A percentile compares a stretch with the other conserved stretches of the same genome.
Evolutionary conservation across 2,329 filamentous ascomycete species (phyloP).

Genomic region (Fusarium sacchari): DNA sequence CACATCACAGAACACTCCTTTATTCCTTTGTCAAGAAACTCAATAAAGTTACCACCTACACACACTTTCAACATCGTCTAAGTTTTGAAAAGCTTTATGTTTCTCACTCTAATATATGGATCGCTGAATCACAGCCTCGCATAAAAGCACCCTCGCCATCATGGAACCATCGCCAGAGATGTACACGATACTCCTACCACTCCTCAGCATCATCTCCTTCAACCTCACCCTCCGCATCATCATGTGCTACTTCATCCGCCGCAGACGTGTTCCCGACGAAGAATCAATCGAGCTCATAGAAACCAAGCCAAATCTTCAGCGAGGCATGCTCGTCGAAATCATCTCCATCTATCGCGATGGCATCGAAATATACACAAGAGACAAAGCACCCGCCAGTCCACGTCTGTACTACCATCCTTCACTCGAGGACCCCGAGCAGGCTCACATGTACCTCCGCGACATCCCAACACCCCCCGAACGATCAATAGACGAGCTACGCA

Average conservation of each 20-base stretch:
- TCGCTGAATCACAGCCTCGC: neutral
- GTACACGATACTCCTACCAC: neutral
- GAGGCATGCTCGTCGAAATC: slow-evolving; percentile 21
- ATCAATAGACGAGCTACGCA: neutral
- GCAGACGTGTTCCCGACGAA: neutral
- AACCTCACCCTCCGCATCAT: neutral
- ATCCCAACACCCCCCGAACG: neutral
- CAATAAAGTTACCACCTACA: neutral
- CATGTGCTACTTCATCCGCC: neutral
- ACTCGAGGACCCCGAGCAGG: neutral
- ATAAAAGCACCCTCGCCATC: no score
- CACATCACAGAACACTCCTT: neutral
- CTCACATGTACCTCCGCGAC: neutral
- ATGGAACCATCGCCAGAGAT: neutral
- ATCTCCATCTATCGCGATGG: slow-evolving; percentile 6
- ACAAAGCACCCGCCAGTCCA: neutral
- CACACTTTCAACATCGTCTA: no score
- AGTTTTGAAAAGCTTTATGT: neutral
- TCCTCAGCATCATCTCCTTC: neutral
- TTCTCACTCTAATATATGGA: neutral
- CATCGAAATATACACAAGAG: neutral
- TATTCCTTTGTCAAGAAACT: neutral
- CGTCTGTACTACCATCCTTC: slow-evolving; percentile 14
- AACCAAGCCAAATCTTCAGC: neutral
- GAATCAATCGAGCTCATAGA: neutral